phyloP scores from a whole-genome alignment of 129 eudicot species.

The Arctium lappa region DNA sequence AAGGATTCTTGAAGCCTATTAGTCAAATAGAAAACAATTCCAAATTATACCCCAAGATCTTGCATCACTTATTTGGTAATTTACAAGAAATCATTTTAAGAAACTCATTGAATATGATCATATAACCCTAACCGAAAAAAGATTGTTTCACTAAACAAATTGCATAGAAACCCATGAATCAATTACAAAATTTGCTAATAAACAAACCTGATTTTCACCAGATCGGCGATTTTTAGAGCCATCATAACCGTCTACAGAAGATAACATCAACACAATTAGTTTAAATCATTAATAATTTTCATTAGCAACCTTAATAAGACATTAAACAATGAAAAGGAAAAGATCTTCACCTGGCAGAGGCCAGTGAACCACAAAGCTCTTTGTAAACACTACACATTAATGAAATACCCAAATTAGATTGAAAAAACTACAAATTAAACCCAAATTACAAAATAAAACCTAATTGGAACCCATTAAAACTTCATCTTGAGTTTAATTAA shows the following conservation, averaged over 20 bases:
- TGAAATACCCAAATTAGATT: constrained; percentile 27
- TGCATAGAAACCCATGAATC: background rate
- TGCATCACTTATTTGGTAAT: background rate
- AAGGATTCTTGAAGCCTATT: background rate
- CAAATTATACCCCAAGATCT: background rate
- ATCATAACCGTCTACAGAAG: constrained; percentile 29
- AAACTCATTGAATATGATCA: background rate
- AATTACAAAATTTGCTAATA: background rate
- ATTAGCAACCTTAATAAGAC: constrained; percentile 21
- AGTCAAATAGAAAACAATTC: background rate
- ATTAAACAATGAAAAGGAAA: constrained; percentile 24
- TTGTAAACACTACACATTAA: constrained; percentile 28
- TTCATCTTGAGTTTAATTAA: background rate
- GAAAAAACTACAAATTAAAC: background rate
- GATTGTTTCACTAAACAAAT: background rate
- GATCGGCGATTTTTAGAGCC: constrained; percentile 35
- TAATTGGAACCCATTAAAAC: background rate
- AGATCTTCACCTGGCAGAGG: constrained; percentile 45
- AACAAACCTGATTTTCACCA: constrained; percentile 54
- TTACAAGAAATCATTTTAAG: background rate
- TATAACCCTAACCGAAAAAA: background rate
- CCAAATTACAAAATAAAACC: constrained; percentile 1
- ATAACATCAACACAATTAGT: constrained; percentile 16
- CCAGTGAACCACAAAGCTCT: constrained; percentile 45
- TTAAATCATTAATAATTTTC: background rate